phyloP scores from a whole-genome alignment of 768 basidiomycete species.

The Hericium rajendrae region DNA sequence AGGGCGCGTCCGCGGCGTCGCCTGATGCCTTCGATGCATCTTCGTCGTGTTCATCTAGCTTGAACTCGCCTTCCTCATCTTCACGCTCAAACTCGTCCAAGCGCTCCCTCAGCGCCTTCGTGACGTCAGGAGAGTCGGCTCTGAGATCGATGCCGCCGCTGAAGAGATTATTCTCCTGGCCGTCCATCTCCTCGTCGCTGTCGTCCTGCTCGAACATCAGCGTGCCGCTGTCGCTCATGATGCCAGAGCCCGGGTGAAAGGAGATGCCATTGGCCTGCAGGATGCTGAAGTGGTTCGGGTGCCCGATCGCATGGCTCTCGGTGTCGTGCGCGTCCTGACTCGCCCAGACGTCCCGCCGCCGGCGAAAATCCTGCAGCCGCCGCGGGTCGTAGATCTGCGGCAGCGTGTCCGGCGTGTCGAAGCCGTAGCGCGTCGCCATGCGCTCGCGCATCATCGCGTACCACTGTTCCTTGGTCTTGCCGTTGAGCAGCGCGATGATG shows the following conservation, averaged over 20 bases:
- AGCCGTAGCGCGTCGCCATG: conserved; percentile 67
- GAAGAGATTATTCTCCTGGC: conserved; percentile 10
- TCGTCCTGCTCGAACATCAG: conserved; percentile 57
- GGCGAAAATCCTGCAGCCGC: conserved; percentile 54
- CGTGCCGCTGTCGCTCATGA: conserved; percentile 36
- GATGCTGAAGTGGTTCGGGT: neutral
- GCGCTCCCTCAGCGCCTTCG: conserved; percentile 47
- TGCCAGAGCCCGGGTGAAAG: conserved; percentile 45
- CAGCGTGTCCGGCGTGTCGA: conserved; percentile 61
- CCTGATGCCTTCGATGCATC: conserved; percentile 15
- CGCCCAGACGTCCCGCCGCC: conserved; percentile 49
- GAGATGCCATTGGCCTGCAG: conserved; percentile 45
- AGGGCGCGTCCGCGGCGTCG: conserved; percentile 2
- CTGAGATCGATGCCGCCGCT: conserved; percentile 1
- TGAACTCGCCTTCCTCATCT: conserved; percentile 22
- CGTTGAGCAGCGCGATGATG: conserved; percentile 80
- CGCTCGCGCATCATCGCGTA: conserved; percentile 81
- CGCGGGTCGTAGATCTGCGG: conserved; percentile 69
- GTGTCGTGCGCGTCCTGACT: conserved; percentile 27
- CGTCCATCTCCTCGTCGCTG: conserved; percentile 48
- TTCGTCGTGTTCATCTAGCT: conserved; percentile 22
- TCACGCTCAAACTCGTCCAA: conserved; percentile 51
- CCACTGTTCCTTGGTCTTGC: conserved; percentile 88
- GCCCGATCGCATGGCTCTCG: neutral
- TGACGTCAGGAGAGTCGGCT: conserved; percentile 35